Evolutionary conservation across 371 early-diverging fungal species (phyloP), one percentile per base, ranked within the genome.

Genomic region (Syncephalastrum racemosum): DNA sequence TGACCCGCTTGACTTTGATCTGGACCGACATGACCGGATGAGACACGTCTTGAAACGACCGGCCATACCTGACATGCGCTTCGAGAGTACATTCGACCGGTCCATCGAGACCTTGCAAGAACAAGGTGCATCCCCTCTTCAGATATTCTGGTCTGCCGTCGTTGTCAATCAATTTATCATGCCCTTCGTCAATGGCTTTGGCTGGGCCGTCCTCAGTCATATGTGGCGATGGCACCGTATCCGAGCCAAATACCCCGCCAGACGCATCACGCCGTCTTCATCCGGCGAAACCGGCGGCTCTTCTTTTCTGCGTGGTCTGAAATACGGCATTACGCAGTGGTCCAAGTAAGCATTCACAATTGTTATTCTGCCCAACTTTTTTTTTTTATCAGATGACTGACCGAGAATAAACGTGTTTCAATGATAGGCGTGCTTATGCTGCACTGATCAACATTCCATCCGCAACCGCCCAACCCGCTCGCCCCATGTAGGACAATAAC

Each of bases 11-110:
- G 65, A 64, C 52, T 58, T 53, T 16, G 63, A 68, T 19, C 56
- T 59, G n/a, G 60, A 58, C 13, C 61, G 64, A 44, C 59, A 54
- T 40, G 42, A 53, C 44, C 43, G 36, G 56, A 19, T 31, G 27
- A 20, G 55, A 27, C 46, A 54, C 50, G 20, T 36, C 22, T 18
- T 54, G 53, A 51, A 53, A 12, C 59, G 65, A 18, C 79, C 76
- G 16, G 62, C 71, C 20, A 59, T 79, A 16, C 79, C 79, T 2
- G 79, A 79, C n/a, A 63, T 76, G 66, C 70, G 79, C 0, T 79
- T 71, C 19, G 79, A 73, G 36, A 63, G 68, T 12, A 76, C 75
- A 43, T 68, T 79, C 47, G 65, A 70, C 36, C 60, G 66, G 15
- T 53, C 66, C 4, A 61, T 79, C n/a, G 53, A 54, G 6, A 44